Evolutionary conservation across 176 grass and related monocot species (phyloP).

Genomic region (Stipa capillata): DNA sequence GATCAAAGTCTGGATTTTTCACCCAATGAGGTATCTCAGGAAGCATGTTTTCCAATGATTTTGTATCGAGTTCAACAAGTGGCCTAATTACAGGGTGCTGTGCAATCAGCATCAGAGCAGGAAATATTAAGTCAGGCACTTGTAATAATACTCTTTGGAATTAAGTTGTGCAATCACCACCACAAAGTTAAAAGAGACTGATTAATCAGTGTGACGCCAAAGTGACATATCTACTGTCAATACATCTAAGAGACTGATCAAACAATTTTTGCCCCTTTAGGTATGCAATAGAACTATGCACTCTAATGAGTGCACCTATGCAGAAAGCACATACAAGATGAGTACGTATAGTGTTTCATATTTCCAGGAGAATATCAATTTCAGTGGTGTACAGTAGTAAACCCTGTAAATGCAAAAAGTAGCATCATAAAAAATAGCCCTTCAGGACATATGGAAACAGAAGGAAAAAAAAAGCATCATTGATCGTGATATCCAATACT

Average conservation of each 20-base stretch:
- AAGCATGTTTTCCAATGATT: constrained; percentile 52
- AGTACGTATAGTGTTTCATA: background rate
- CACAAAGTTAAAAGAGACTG: background rate
- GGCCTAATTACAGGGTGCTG: constrained; percentile 65
- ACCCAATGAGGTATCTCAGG: constrained; percentile 83
- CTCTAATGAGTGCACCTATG: background rate
- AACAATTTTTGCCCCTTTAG: background rate
- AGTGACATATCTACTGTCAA: background rate
- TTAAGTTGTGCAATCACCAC: background rate
- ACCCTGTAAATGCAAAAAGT: background rate
- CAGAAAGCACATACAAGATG: background rate
- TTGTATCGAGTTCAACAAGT: constrained; percentile 62
- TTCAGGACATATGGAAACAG: background rate
- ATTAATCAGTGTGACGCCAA: background rate
- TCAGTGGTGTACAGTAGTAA: background rate
- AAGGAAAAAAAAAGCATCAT: background rate
- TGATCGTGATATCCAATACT: background rate
- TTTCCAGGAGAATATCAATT: background rate
- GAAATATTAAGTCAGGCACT: background rate
- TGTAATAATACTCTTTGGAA: background rate
- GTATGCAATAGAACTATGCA: background rate
- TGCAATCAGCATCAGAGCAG: background rate
- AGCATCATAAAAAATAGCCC: background rate
- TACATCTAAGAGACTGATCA: background rate
- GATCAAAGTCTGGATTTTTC: constrained; percentile 79